Evolutionary conservation across 345 rosid genomes (phyloP), one percentile per base, ranked within the genome.

Genomic region (Linum lewisii): DNA sequence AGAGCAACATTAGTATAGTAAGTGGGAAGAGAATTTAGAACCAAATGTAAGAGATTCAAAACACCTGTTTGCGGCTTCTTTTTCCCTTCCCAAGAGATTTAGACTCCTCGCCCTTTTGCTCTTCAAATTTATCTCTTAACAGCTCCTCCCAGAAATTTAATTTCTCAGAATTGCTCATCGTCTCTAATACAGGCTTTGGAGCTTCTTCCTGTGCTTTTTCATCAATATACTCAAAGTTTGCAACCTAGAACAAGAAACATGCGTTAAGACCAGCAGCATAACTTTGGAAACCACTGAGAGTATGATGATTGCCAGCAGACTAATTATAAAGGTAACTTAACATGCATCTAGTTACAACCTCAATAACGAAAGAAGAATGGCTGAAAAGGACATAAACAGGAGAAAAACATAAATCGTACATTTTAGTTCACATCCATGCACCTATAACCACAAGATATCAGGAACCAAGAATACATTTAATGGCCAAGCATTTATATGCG

Each of bases 1-100:
- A n/a, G 47, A 11, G 47, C 47, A 42, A 42, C 47, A 42, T 42
- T 42, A 11, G 18, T 42, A 42, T 16, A 11, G 47, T 29, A 3
- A 29, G 47, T 42, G 18, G 47, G 14, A 42, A 16, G 47, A 11
- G 2, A 42, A 42, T 42, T 16, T 2, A 42, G 0, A 42, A 42
- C 47, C 47, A 42, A 11, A 42, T 42, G 47, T 11, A 24, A 52
- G 15, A 11, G 20, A 24, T 11, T 19, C 20, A 24, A 1, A 25
- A 67, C 65, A 90, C 99, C 97, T 87, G 96, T 79, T 94, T 94
- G 57, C 96, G 88, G 69, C 84, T 85, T 80, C 99, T 81, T 70
- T 90, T 94, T 63, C 97, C 96, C 69, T 94, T 94, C 45, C 99
- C 99, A 65, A 94, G 74, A 42, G 95, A 73, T 71, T 81, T 87